Base-by-base conservation (phyloP, 2,329 filamentous ascomycete species). In the Whalleya microplaca region DNA sequence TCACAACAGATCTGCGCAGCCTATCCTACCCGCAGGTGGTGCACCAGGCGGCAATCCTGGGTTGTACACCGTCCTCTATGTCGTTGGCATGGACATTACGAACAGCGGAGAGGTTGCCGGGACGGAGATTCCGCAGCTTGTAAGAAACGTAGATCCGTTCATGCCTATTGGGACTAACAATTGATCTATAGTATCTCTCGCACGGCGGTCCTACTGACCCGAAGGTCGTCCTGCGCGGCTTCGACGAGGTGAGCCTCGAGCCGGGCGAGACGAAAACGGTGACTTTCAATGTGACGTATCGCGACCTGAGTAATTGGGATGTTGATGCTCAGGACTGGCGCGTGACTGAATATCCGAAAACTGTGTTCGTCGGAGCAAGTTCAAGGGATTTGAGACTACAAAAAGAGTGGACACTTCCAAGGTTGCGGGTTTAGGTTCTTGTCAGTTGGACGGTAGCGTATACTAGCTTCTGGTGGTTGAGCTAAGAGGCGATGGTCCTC, bases 301-400 rank as follows among this genome's bases (percentile, higher is more conserved):
- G 91, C 52, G 94, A 97, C 69, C 66, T 97, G 55, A 92, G 89
- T 70, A 95, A 92, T 77, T 97, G 93, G 93, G 90, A 96, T 64
- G 76, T 83, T 0, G 80, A 72, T 1, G 72, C 76, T 6, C 92
- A 96, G 79, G 87, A 96, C 78, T 97, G 94, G 92, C 83, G 91
- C 37, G 65, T 85, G 5, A 81, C 75, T 8, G 65, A 73, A 23
- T 69, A 74, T 32, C 68, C 75, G 48, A 85, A 85, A 76, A 83
- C 69, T 58, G 76, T 81, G 14, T 84, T 72, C 61, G 79, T 85
- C 1, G 83, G 82, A 3, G 75, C 77, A 62, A 83, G 80, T 61
- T 67, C 65, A 19, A 59, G 67, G 42, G 64, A 69, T 46, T 48
- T 68, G 1, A 63, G 60, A 44, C 47, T 68, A 10, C 53, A 64